Evolutionary conservation across 2,329 filamentous ascomycete species (phyloP), one percentile per base, ranked within the genome.

Genomic region (Phaeosphaeriaceae sp.): DNA sequence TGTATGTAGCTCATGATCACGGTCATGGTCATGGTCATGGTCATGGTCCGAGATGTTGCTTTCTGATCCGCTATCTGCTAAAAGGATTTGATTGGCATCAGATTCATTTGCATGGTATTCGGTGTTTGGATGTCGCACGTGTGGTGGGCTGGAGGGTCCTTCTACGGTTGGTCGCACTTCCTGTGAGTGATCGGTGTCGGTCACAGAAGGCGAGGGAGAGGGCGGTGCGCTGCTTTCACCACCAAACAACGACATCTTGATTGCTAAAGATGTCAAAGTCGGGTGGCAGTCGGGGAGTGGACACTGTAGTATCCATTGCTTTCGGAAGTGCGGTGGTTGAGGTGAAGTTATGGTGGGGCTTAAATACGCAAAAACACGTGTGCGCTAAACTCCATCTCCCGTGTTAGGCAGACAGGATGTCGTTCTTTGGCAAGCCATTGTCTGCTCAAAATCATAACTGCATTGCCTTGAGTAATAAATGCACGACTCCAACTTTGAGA

Each of bases 201-300:
- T 48, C 6, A 57, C 58, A 28, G 50, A 50, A 13, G 56, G 53
- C 12, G 56, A 58, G 15, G 50, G 46, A 7, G 52, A 48, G 15
- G 39, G 48, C 33, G 55, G 44, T 2, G 39, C 50, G 36, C 45
- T 56, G 40, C 41, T 48, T 20, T 71, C 64, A 65, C 69, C 69
- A 57, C 68, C 70, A 60, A 72, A 73, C 39, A 73, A 68, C 51
- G 70, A 72, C 71, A 74, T 74, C 58, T 59, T 63, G 56, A 35
- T 65, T 63, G 28, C n/a, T 20, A 29, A 54, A 61, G 35, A 61
- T 54, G 39, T 61, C 55, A 28, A 58, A 54, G 15, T 17, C 16
- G 30, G 46, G 41, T 46, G 37, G 47, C 12, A 20, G 26, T 21
- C 40, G 44, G 26, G 21, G 32, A 26, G 43, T 48, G 7, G 36